A percentile compares a stretch with the other conserved stretches of the same genome.
Conservation (phyloP, 2,329 filamentous ascomycete genomes). For the Verticillium nubilum region DNA sequence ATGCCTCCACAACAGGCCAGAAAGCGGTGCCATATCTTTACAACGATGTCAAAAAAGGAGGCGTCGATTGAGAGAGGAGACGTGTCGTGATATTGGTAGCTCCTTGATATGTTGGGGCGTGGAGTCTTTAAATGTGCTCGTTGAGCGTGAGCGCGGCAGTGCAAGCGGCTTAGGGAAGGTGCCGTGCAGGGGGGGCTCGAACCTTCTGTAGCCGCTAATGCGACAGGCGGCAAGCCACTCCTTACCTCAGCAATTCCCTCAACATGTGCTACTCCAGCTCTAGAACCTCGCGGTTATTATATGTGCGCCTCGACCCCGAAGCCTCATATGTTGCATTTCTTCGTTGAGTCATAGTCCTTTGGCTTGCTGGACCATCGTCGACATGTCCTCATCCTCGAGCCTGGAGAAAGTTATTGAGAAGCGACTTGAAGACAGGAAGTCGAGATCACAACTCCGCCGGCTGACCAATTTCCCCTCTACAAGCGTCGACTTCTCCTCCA, state of each 20-base stretch:
- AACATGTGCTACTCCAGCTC: neutral
- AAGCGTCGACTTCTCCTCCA: constrained; percentile 72
- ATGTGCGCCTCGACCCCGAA: neutral
- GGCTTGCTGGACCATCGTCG: neutral
- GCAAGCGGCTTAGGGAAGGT: neutral
- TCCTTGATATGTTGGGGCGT: neutral
- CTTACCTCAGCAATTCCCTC: neutral
- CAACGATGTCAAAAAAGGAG: neutral
- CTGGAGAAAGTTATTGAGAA: constrained; percentile 5
- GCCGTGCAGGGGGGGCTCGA: neutral
- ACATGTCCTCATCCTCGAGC: neutral
- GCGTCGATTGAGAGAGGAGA: neutral
- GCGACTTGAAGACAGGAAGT: constrained; percentile 11
- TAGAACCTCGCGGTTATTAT: neutral
- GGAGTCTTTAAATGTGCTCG: neutral
- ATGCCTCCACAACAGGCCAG: constrained; percentile 61
- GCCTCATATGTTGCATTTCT: neutral
- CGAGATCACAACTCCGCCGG: constrained; percentile 33
- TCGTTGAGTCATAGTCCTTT: neutral
- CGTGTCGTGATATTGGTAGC: neutral
- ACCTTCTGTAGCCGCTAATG: neutral
- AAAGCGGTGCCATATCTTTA: constrained; percentile 38
- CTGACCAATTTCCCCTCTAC: constrained; percentile 56
- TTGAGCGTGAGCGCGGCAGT: neutral
- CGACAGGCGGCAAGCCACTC: neutral